phyloP scores from a whole-genome alignment of 2,329 filamentous ascomycete species.

The Colletotrichum tanaceti region DNA sequence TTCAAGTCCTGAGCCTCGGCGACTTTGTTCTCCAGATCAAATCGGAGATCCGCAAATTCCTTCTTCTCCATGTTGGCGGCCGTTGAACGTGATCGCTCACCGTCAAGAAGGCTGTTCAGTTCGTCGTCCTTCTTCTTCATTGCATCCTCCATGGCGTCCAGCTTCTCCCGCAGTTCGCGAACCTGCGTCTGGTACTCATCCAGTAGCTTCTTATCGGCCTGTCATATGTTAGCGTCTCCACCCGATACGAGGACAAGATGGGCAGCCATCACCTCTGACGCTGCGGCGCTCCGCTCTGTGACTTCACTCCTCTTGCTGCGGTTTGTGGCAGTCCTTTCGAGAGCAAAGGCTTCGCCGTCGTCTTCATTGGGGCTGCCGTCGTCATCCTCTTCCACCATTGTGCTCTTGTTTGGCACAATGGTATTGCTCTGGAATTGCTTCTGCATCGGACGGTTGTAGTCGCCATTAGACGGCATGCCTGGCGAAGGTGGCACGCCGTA shows the following conservation, averaged over 20 bases:
- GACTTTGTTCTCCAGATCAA: constrained; percentile 78
- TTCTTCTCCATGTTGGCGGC: constrained; percentile 72
- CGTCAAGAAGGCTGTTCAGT: constrained; percentile 68
- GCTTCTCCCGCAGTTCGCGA: constrained; percentile 77
- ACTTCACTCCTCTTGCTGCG: constrained; percentile 45
- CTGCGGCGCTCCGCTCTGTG: constrained; percentile 49
- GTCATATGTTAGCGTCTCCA: constrained; percentile 39
- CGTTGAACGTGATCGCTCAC: constrained; percentile 65
- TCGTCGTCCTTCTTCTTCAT: constrained; percentile 80
- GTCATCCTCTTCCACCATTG: constrained; percentile 95
- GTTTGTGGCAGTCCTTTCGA: constrained; percentile 56
- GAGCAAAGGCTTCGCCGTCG: constrained; percentile 72
- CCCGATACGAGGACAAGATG: constrained; percentile 30
- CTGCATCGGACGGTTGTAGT: constrained; percentile 80
- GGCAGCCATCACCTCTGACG: constrained; percentile 53
- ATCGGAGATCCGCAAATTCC: constrained; percentile 75
- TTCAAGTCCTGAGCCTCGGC: constrained; percentile 81
- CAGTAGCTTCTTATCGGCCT: constrained; percentile 77
- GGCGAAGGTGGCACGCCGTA: constrained; percentile 71
- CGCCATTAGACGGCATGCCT: constrained; percentile 64
- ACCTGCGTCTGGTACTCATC: constrained; percentile 86
- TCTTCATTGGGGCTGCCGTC: constrained; percentile 69
- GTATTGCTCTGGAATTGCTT: constrained; percentile 96
- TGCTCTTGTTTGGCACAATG: constrained; percentile 97
- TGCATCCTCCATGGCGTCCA: constrained; percentile 76